These are phyloP conservation scores for Talaromyces ruber DNA, from an alignment of 495 filamentous ascomycete species.

Conservation along the genomic window DNA sequence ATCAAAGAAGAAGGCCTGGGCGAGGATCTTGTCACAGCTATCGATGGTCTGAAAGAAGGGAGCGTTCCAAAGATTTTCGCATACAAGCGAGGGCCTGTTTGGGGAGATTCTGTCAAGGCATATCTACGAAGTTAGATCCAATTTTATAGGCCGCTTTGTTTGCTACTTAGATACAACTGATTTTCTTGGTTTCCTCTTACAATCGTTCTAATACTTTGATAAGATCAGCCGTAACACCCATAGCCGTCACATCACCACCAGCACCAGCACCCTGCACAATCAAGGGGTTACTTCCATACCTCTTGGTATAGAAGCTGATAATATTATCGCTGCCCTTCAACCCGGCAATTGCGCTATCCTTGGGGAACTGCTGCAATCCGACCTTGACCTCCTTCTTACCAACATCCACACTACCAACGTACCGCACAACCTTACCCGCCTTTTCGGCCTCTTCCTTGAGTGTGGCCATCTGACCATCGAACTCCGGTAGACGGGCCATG, in stretches of 20 bases:
- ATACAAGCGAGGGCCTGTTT: conserved; percentile 62
- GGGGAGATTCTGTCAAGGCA: conserved; percentile 53
- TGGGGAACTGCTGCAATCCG: conserved; percentile 79
- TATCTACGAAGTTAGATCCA: conserved; percentile 39
- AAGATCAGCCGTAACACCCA: conserved; percentile 87
- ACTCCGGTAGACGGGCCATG: conserved; percentile 62
- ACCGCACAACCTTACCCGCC: conserved; percentile 86
- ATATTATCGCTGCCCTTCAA: conserved; percentile 97
- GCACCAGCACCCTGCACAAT: conserved; percentile 94
- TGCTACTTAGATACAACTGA: not conserved
- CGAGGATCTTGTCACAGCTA: conserved; percentile 56
- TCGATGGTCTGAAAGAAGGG: conserved; percentile 63
- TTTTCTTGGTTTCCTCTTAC: no score
- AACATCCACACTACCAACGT: conserved; percentile 88
- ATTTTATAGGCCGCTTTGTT: conserved; percentile 2
- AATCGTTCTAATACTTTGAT: conserved; percentile 65
- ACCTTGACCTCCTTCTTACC: conserved; percentile 69
- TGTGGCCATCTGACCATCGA: conserved; percentile 77
- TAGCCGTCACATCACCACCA: conserved; percentile 90
- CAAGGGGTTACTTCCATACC: conserved; percentile 80
- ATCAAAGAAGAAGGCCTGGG: conserved; percentile 63
- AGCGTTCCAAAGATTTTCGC: conserved; percentile 58
- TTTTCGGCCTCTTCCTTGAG: conserved; percentile 68
- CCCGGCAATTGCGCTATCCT: conserved; percentile 77
- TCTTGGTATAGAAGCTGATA: conserved; percentile 93